These are phyloP conservation scores for Thelonectria blattea DNA, from an alignment of 2,329 filamentous ascomycete genomes.

Conservation along the genomic window DNA sequence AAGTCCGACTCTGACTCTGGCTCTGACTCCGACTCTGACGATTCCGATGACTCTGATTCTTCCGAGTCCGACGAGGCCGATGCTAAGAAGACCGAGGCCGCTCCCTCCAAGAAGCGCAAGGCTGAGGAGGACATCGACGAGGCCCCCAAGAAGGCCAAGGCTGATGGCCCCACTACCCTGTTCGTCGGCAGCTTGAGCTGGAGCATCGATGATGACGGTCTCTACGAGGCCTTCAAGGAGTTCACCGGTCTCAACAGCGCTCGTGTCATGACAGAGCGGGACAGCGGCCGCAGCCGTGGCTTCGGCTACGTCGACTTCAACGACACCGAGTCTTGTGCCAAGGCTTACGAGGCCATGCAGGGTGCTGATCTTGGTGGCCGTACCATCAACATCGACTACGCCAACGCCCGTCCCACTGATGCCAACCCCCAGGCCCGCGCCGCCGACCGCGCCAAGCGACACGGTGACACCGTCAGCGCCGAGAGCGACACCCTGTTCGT, in stretches of 20 bases:
- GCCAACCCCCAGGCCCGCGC: constrained; percentile 61
- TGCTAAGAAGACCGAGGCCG: constrained; percentile 45
- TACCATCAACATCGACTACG: constrained; percentile 79
- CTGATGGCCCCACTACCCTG: constrained; percentile 66
- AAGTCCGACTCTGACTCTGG: constrained; percentile 36
- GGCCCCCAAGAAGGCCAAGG: constrained; percentile 72
- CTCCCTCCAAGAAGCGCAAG: constrained; percentile 56
- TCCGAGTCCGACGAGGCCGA: constrained; percentile 44
- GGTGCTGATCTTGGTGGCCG: constrained; percentile 77
- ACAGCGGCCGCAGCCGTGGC: constrained; percentile 82
- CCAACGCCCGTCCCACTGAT: constrained; percentile 67
- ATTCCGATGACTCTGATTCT: constrained; percentile 44
- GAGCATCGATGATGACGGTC: constrained; percentile 84
- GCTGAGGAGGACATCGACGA: constrained; percentile 56
- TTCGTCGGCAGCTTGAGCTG: constrained; percentile 92
- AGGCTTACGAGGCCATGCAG: constrained; percentile 77
- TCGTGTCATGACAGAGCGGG: constrained; percentile 84
- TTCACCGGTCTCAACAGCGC: constrained; percentile 75
- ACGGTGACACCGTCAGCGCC: constrained; percentile 80
- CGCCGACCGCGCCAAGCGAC: constrained; percentile 68
- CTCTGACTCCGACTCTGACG: constrained; percentile 36
- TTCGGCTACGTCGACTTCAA: constrained; percentile 94
- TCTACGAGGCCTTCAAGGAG: constrained; percentile 80
- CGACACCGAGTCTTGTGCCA: constrained; percentile 68
- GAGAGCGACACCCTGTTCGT: constrained; percentile 89